Percentiles rank a stretch among this genome's conserved stretches.
These are phyloP conservation scores for Ustilago tritici DNA, from an alignment of 1,284 basidiomycete genomes.

Conservation along the genomic window DNA sequence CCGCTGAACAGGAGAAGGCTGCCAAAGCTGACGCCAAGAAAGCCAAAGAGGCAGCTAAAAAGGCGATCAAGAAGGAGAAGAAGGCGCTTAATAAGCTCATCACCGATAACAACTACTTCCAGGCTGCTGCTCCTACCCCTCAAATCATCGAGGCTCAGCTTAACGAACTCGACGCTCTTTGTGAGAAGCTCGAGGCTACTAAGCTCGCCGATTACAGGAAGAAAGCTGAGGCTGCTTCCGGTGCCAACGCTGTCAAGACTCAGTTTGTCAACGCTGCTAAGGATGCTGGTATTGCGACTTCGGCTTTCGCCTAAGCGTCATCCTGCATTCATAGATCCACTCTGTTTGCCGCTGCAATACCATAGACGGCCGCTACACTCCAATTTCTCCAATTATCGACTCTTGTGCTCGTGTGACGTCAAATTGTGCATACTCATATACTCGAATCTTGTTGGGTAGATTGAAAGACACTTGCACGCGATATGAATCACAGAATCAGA, in stretches of 20 bases:
- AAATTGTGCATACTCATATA: no score
- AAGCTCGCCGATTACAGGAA: constrained; percentile 73
- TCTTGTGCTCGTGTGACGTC: no score
- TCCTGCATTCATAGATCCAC: constrained; percentile 6
- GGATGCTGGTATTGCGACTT: constrained; percentile 57
- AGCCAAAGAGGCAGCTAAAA: constrained; percentile 77
- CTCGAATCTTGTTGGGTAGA: no score
- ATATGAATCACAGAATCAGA: neutral
- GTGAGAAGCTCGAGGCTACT: constrained; percentile 72
- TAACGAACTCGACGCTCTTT: constrained; percentile 73
- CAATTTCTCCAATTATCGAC: neutral
- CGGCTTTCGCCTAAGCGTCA: constrained; percentile 56
- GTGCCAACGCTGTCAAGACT: constrained; percentile 68
- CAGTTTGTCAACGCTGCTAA: constrained; percentile 73
- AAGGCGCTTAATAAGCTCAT: constrained; percentile 71
- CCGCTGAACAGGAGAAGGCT: constrained; percentile 73
- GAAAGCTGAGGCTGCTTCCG: constrained; percentile 69
- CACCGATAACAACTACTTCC: constrained; percentile 75
- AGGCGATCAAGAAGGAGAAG: constrained; percentile 69
- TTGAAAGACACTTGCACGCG: no score
- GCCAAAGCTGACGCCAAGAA: constrained; percentile 90
- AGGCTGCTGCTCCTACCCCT: constrained; percentile 71
- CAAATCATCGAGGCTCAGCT: constrained; percentile 74
- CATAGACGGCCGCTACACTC: constrained; percentile 8
- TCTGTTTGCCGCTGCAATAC: neutral